Base-by-base conservation (phyloP, 331 rosid genomes). In the Quercus lobata region DNA sequence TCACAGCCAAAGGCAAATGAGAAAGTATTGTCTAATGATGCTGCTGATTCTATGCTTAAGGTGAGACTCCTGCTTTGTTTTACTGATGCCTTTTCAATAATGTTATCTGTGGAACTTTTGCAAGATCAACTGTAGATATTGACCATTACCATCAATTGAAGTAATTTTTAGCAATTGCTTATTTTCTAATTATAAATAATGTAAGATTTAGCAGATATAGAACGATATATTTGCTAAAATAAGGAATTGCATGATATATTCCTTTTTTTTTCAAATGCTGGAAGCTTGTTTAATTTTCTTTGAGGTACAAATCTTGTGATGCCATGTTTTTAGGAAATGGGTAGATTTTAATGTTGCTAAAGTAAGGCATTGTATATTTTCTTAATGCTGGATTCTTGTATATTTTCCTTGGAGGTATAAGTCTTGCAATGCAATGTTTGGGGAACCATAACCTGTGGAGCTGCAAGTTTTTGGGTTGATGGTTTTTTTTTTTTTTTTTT, bases 21-120 rank as follows among this genome's bases (percentile, higher is more conserved):
- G 32, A 88, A 84, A 79, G 89, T 83, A 68, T 71, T 80, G 46
- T 85, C 99, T 60, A 85, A 83, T 65, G 87, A 83, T 69, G 92
- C 92, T 81, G 88, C 97, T 79, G 93, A 90, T 83, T 90, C 93
- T 57, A 80, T 92, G 44, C 89, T 91, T 49, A 92, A 93, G 97
- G 99, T 93, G 72, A 68, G 89, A 69, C 29, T 68, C 85, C 66
- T 82, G 27, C 41, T 52, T 70, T 78, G 60, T 74, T 55, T 17
- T 7, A 68, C 58, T 60, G 46, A 53, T 27, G 25, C 41, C 29
- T 53, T 57, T 56, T 49, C 18, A 62, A 21, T 34, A 12, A 52
- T 77, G 41, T n/a, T 25, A 9, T 55, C 56, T n/a, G 17, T 5
- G 14, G 24, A 74, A 29, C 60, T 83, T 77, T 53, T 74, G 71